Evolutionary conservation across 2,329 filamentous ascomycete genomes (phyloP).

Genomic region (Diaporthe nobilis): DNA sequence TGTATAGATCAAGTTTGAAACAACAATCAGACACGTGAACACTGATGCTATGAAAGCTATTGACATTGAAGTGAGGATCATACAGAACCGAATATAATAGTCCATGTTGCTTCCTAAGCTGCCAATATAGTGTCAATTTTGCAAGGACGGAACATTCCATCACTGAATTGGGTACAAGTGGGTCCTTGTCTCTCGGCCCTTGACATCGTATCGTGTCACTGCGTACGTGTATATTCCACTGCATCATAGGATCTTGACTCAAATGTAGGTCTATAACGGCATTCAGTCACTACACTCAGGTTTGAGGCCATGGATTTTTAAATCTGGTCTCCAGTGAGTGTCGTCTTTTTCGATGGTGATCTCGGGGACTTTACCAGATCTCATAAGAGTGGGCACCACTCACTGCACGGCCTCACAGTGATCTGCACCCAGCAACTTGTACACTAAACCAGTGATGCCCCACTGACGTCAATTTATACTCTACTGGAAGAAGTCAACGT

Average conservation of each 20-base stretch:
- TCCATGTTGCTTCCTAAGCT: neutral
- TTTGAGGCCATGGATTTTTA: neutral
- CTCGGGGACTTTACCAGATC: neutral
- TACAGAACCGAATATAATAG: too few species aligned
- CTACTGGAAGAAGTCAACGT: neutral
- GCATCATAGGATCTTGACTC: neutral
- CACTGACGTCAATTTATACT: slow-evolving; percentile 10
- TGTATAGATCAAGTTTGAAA: too few species aligned
- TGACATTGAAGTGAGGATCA: too few species aligned
- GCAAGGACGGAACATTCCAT: neutral
- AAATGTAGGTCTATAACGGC: neutral
- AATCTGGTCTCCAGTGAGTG: neutral
- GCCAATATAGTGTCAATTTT: neutral
- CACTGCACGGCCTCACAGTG: neutral
- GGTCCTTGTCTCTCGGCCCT: neutral
- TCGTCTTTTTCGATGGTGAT: neutral
- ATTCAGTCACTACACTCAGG: neutral
- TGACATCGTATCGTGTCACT: neutral
- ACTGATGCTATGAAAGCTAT: too few species aligned
- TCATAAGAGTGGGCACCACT: slow-evolving; percentile 22
- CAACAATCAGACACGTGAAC: too few species aligned
- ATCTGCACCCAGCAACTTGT: slow-evolving; percentile 7
- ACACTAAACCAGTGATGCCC: neutral
- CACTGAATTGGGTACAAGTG: neutral
- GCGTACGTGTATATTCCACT: neutral